These are phyloP conservation scores for Baorangia bicolor DNA, from an alignment of 768 basidiomycete species.

Conservation along the genomic window DNA sequence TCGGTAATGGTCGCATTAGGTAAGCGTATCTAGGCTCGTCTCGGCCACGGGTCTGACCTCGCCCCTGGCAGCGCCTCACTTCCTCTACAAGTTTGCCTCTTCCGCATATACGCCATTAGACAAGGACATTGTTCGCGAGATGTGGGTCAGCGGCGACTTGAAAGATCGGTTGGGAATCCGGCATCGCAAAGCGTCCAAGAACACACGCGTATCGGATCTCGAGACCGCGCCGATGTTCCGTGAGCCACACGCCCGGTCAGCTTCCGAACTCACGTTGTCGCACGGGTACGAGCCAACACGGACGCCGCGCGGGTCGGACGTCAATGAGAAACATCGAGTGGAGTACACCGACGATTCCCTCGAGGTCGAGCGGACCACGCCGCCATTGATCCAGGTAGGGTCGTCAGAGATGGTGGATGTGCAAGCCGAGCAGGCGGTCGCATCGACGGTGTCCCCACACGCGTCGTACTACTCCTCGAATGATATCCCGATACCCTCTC, in stretches of 20 bases:
- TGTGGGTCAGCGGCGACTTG: slow-evolving; percentile 81
- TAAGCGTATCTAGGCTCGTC: slow-evolving; percentile 31
- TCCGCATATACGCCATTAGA: slow-evolving; percentile 78
- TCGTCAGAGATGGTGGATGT: slow-evolving; percentile 7
- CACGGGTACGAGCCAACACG: slow-evolving; percentile 49
- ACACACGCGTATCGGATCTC: slow-evolving; percentile 35
- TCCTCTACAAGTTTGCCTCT: slow-evolving; percentile 69
- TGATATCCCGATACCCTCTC: slow-evolving; percentile 54
- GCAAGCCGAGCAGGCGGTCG: slow-evolving; percentile 29
- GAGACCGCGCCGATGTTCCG: slow-evolving; percentile 76
- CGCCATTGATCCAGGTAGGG: slow-evolving; percentile 13
- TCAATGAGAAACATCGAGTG: slow-evolving; percentile 11
- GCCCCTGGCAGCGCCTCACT: slow-evolving; percentile 70
- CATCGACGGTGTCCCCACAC: slow-evolving; percentile 41
- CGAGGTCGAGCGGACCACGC: background rate
- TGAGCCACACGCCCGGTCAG: slow-evolving; percentile 59
- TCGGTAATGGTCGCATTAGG: slow-evolving; percentile 71
- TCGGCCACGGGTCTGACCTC: slow-evolving; percentile 15
- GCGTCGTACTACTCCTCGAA: slow-evolving; percentile 62
- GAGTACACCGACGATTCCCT: background rate
- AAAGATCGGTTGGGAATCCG: slow-evolving; percentile 77
- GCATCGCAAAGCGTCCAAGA: slow-evolving; percentile 56
- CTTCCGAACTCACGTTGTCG: slow-evolving; percentile 53
- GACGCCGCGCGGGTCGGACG: slow-evolving; percentile 27
- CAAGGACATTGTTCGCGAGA: slow-evolving; percentile 89